These are phyloP conservation scores for Aleurites moluccanus DNA, from an alignment of 441 rosid species.

Conservation along the genomic window DNA sequence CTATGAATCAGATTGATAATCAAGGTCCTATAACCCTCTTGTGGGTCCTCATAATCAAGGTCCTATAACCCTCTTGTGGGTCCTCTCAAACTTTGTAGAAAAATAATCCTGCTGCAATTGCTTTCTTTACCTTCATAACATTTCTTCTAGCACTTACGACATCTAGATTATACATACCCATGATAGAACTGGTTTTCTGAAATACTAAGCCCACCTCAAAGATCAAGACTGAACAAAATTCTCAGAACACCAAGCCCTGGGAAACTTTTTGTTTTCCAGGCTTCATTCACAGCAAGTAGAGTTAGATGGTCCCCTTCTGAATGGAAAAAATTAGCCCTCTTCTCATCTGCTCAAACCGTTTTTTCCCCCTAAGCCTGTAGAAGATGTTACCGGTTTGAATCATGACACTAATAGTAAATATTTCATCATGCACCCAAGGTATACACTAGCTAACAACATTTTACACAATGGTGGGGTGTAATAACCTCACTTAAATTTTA, in stretches of 20 bases:
- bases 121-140: slow-evolving; percentile 74
- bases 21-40: slow-evolving; percentile 80
- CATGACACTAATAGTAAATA: slow-evolving; percentile 75
- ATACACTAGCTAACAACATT: slow-evolving; percentile 82
- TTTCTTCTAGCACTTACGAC: slow-evolving; percentile 79
- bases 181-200: slow-evolving; percentile 82
- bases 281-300: slow-evolving; percentile 73
- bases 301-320: too few relatives aligned
- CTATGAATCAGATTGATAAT: slow-evolving; percentile 71
- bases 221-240: slow-evolving; percentile 73
- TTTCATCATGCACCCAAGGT: slow-evolving; percentile 88
- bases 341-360: slow-evolving; percentile 84
- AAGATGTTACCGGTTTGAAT: slow-evolving; percentile 68
- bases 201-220: slow-evolving; percentile 72
- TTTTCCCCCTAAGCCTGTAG: slow-evolving; percentile 87
- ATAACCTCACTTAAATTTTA: too few relatives aligned
- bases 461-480: slow-evolving; percentile 78
- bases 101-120: slow-evolving; percentile 89
- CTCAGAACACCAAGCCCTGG: slow-evolving; percentile 81
- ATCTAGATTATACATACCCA: slow-evolving; percentile 73
- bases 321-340: too few relatives aligned
- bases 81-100: slow-evolving; percentile 79
- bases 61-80: slow-evolving; percentile 89
- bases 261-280: slow-evolving; percentile 80
- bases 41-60: too few relatives aligned